Percentiles rank a stretch among this genome's conserved stretches.
Conservation (phyloP, 2,329 filamentous ascomycete genomes). For the Trichoderma atroviride region DNA sequence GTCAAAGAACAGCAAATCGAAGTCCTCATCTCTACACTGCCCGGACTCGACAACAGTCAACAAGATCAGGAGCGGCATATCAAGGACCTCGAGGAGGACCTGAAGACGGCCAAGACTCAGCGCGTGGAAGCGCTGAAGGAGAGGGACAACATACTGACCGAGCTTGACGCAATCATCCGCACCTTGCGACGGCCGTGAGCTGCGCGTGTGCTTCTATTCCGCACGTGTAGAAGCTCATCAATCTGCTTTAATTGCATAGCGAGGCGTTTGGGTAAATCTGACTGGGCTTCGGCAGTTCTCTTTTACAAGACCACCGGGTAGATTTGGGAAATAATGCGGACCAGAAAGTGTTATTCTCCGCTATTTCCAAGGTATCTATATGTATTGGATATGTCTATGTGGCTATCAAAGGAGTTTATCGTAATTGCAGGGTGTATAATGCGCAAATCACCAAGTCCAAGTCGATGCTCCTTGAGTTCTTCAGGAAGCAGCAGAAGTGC, state of each 20-base stretch:
- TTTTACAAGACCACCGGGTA: background rate
- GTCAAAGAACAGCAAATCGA: slow-evolving; percentile 84
- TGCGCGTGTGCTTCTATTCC: background rate
- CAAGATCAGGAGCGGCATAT: slow-evolving; percentile 72
- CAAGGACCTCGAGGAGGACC: slow-evolving; percentile 65
- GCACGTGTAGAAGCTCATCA: background rate
- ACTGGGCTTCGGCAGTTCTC: background rate
- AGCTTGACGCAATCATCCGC: slow-evolving; percentile 63
- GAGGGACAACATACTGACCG: slow-evolving; percentile 61
- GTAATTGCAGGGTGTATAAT: background rate
- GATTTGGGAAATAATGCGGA: background rate
- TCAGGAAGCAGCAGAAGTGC: slow-evolving; percentile 27
- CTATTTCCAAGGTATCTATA: slow-evolving; percentile 15
- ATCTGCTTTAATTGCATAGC: slow-evolving; percentile 32
- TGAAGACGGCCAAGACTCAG: slow-evolving; percentile 64
- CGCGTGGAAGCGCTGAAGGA: slow-evolving; percentile 65
- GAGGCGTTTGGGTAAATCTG: slow-evolving; percentile 34
- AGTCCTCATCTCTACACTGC: slow-evolving; percentile 71
- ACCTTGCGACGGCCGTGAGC: slow-evolving; percentile 60
- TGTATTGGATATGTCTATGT: slow-evolving; percentile 8
- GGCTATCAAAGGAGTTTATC: background rate
- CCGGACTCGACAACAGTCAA: slow-evolving; percentile 78
- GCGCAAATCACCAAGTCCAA: background rate
- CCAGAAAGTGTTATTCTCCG: background rate
- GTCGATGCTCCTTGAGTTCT: background rate